A percentile compares a stretch with the other conserved stretches of the same genome.
Evolutionary conservation across 345 rosid genomes (phyloP).

Genomic region (Aquilaria yunnanensis): DNA sequence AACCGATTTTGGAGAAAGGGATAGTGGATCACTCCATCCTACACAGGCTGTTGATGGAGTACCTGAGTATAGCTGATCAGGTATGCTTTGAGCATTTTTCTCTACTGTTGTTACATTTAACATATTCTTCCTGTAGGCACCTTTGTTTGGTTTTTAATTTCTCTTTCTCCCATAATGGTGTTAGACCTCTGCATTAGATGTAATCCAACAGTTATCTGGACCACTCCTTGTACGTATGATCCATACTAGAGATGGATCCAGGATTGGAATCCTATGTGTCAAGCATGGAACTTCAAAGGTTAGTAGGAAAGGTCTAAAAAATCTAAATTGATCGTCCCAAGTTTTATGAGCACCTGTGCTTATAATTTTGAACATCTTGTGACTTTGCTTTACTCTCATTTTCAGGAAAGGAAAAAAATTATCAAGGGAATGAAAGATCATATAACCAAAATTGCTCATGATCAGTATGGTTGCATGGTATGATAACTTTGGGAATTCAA

Average conservation of each 20-base stretch:
- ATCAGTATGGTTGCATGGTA: constrained; percentile 83
- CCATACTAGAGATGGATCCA: constrained; percentile 92
- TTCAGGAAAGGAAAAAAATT: constrained; percentile 87
- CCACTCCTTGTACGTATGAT: constrained; percentile 86
- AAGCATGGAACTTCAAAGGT: constrained; percentile 98
- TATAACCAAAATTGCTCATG: constrained; percentile 54
- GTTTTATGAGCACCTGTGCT: background rate
- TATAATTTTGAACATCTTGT: no score
- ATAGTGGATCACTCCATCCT: constrained; percentile 80
- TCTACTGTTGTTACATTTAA: background rate
- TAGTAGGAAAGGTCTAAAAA: constrained; percentile 7
- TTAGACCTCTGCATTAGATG: constrained; percentile 75
- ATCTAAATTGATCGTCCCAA: background rate
- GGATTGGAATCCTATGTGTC: constrained; percentile 72
- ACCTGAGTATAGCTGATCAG: constrained; percentile 76
- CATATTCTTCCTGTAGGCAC: constrained; percentile 3
- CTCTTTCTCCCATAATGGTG: constrained; percentile 19
- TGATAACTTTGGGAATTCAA: constrained; percentile 15
- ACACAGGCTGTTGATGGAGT: constrained; percentile 76
- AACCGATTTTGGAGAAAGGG: constrained; percentile 94
- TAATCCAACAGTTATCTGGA: constrained; percentile 72
- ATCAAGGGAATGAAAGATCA: constrained; percentile 80
- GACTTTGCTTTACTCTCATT: background rate
- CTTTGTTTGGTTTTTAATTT: background rate
- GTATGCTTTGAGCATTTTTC: constrained; percentile 26